Evolutionary conservation across 352 stramenopile species (phyloP).

Genomic region (Globisporangium viniferum): DNA sequence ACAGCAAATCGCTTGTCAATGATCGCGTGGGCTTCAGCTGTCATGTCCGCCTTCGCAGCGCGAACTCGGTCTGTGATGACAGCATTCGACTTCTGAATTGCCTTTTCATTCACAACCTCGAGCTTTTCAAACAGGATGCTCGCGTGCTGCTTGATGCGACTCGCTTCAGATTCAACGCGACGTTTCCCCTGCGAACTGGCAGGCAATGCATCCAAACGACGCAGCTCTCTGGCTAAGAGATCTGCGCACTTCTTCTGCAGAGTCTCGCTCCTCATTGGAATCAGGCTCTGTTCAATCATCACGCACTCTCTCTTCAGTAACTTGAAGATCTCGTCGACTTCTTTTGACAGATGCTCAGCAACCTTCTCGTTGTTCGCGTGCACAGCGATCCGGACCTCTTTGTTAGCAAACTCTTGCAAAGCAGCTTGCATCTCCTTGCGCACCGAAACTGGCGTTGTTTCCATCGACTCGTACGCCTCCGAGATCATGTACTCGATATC

Average conservation of each 20-base stretch:
- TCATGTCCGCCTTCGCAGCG: slow-evolving; percentile 56
- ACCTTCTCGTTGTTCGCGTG: slow-evolving; percentile 76
- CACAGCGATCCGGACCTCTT: slow-evolving; percentile 69
- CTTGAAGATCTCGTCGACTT: slow-evolving; percentile 55
- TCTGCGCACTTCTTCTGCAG: slow-evolving; percentile 50
- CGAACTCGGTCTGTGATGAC: slow-evolving; percentile 51
- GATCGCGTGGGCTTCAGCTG: slow-evolving; percentile 52
- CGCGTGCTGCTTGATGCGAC: slow-evolving; percentile 57
- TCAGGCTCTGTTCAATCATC: slow-evolving; percentile 48
- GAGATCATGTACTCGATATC: slow-evolving; percentile 59
- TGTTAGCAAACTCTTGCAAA: slow-evolving; percentile 46
- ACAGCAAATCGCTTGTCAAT: slow-evolving; percentile 56
- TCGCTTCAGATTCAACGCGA: slow-evolving; percentile 48
- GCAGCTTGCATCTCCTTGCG: slow-evolving; percentile 60
- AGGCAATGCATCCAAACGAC: slow-evolving; percentile 49
- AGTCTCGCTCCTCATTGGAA: slow-evolving; percentile 59
- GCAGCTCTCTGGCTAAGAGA: slow-evolving; percentile 42
- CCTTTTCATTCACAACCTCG: slow-evolving; percentile 69
- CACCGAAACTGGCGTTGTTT: slow-evolving; percentile 40
- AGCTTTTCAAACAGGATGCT: slow-evolving; percentile 70
- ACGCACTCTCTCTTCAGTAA: slow-evolving; percentile 52
- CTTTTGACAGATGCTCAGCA: slow-evolving; percentile 35
- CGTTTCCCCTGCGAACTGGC: slow-evolving; percentile 40
- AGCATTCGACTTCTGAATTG: slow-evolving; percentile 54
- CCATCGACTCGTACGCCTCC: slow-evolving; percentile 52